A percentile compares a stretch with the other conserved stretches of the same genome.
phyloP scores from a whole-genome alignment of 1,284 basidiomycete species.

The Cryptococcus deneoformans region DNA sequence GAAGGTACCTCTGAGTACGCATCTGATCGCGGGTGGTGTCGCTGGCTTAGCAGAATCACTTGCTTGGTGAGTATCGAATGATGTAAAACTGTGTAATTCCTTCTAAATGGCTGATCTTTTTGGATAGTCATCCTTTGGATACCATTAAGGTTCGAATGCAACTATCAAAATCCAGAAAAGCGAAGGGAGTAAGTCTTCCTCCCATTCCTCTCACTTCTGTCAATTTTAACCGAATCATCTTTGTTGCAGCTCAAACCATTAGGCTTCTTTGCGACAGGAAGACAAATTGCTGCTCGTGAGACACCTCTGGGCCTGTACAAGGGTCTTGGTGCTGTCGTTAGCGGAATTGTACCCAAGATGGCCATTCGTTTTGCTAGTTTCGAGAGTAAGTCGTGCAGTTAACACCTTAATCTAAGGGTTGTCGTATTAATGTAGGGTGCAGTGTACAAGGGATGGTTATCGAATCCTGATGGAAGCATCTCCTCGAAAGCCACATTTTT shows the following conservation, averaged over 20 bases:
- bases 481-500: slow-evolving; percentile 50
- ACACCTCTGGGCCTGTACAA: slow-evolving; percentile 97
- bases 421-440: background rate
- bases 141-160: slow-evolving; percentile 99
- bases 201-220: too few relatives aligned
- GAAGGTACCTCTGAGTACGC: slow-evolving; percentile 69
- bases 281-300: slow-evolving; percentile 85
- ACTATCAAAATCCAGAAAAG: slow-evolving; percentile 73
- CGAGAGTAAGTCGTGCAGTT: slow-evolving; percentile 57
- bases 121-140: slow-evolving; percentile 62
- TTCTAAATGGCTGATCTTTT: too few relatives aligned
- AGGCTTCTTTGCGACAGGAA: slow-evolving; percentile 90
- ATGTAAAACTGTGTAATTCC: background rate
- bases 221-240: too few relatives aligned
- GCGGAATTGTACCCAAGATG: slow-evolving; percentile 99
- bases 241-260: slow-evolving; percentile 74
- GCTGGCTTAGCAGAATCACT: slow-evolving; percentile 85
- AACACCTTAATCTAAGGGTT: background rate
- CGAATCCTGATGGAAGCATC: slow-evolving; percentile 45
- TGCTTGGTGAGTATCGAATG: slow-evolving; percentile 53
- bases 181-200: slow-evolving; percentile 65
- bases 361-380: slow-evolving; percentile 98
- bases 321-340: slow-evolving; percentile 94
- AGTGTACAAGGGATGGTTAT: slow-evolving; percentile 80
- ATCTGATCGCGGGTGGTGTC: slow-evolving; percentile 86